A percentile compares a stretch with the other conserved stretches of the same genome.
These are phyloP conservation scores for Boletus eberwhitei DNA, from an alignment of 768 basidiomycete species.

Conservation along the genomic window DNA sequence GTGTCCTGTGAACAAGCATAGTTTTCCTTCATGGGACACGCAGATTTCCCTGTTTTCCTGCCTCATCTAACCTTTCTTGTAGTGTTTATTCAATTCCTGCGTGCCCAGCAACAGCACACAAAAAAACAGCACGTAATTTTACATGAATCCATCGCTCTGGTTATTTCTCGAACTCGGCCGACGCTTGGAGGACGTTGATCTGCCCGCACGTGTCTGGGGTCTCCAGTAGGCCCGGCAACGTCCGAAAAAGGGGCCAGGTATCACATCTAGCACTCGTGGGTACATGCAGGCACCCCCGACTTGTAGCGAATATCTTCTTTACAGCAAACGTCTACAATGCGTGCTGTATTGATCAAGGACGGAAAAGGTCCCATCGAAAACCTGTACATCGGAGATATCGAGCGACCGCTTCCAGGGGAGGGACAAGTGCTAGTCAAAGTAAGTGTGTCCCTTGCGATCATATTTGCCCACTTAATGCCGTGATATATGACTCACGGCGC, in stretches of 20 bases:
- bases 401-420: slow-evolving; percentile 54
- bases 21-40: background rate
- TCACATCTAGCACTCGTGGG: background rate
- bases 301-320: background rate
- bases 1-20: no score
- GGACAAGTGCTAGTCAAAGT: slow-evolving; percentile 82
- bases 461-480: background rate
- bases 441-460: slow-evolving; percentile 9
- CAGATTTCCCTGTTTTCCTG: no score
- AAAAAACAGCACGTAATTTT: no score
- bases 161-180: no score
- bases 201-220: background rate
- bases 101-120: background rate
- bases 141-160: no score
- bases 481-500: background rate
- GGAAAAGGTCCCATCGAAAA: slow-evolving; percentile 73
- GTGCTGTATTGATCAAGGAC: slow-evolving; percentile 74
- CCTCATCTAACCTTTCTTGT: no score
- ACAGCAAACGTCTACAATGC: slow-evolving; percentile 47
- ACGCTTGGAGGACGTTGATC: no score
- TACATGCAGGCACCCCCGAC: background rate
- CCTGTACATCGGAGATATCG: slow-evolving; percentile 70
- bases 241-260: background rate
- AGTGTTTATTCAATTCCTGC: no score
- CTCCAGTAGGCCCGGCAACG: background rate